Percentiles rank a stretch among this genome's conserved stretches.
Conservation (phyloP, 2,329 filamentous ascomycete species). For the Ceratocystis smalleyi region DNA sequence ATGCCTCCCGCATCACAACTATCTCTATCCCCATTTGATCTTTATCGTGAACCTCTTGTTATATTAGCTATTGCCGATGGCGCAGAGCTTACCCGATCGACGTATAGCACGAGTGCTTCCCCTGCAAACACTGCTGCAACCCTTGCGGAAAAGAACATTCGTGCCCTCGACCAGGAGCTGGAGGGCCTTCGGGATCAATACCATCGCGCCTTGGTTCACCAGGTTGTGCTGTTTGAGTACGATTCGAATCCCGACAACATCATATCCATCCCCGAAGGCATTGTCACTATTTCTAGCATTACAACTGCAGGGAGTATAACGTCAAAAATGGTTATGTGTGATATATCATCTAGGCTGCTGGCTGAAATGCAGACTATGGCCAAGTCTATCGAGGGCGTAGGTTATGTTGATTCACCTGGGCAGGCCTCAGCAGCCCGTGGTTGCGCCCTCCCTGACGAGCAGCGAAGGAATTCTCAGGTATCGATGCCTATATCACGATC, state of each 20-base stretch:
- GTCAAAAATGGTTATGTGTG: conserved; percentile 58
- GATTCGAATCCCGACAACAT: conserved; percentile 31
- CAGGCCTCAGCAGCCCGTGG: conserved; percentile 26
- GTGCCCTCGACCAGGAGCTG: conserved; percentile 49
- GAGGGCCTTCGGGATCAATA: conserved; percentile 57
- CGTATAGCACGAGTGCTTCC: conserved; percentile 33
- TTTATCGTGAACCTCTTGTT: conserved; percentile 70
- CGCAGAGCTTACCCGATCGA: conserved; percentile 42
- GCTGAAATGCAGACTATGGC: conserved; percentile 62
- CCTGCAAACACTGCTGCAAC: conserved; percentile 5
- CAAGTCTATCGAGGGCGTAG: conserved; percentile 55
- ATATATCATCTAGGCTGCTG: conserved; percentile 57
- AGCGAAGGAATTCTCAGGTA: conserved; percentile 42
- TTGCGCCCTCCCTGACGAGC: conserved; percentile 21
- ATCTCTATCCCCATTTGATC: conserved; percentile 72
- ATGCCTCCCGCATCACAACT: conserved; percentile 65
- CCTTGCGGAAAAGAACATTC: conserved; percentile 39
- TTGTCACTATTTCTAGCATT: conserved; percentile 53
- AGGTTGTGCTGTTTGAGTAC: conserved; percentile 68
- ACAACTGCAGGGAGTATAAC: conserved; percentile 50
- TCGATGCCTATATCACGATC: conserved; percentile 32
- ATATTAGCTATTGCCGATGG: conserved; percentile 79
- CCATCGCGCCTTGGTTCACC: conserved; percentile 61
- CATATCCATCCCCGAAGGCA: conserved; percentile 47
- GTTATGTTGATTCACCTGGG: conserved; percentile 63